Evolutionary conservation across 2,329 filamentous ascomycete genomes (phyloP).

Genomic region (Xylariaceae sp.): DNA sequence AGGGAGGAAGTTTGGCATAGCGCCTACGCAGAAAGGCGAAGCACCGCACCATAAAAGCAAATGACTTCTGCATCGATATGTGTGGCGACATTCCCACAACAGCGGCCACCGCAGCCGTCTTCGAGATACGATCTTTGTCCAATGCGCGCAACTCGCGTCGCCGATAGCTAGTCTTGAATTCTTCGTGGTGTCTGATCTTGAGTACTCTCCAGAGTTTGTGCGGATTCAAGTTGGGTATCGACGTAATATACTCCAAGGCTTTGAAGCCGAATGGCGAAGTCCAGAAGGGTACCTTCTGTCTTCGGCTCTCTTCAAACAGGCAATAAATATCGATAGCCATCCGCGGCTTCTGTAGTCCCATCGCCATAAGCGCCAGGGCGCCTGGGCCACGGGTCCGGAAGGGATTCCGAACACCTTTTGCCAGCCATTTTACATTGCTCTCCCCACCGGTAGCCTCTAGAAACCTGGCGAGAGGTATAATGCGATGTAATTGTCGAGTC

Average conservation of each 20-base stretch:
- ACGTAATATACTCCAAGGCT: constrained; percentile 20
- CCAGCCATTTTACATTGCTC: constrained; percentile 21
- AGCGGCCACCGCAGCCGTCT: constrained; percentile 16
- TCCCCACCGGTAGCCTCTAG: constrained; percentile 26
- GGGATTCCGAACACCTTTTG: constrained; percentile 13
- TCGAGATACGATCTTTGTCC: constrained; percentile 6
- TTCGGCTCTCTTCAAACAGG: constrained; percentile 16
- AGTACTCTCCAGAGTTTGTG: constrained; percentile 18
- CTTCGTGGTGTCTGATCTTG: constrained; percentile 4
- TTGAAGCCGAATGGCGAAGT: constrained; percentile 19
- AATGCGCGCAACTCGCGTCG: neutral
- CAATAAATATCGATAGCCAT: constrained; percentile 26
- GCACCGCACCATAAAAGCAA: constrained; percentile 33
- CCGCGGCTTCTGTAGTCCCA: constrained; percentile 21
- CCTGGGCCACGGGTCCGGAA: constrained; percentile 11
- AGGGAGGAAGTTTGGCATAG: constrained; percentile 21
- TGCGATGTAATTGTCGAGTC: constrained; percentile 19
- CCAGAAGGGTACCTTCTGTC: constrained; percentile 20
- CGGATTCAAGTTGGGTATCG: constrained; percentile 14
- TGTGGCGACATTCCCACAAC: constrained; percentile 22
- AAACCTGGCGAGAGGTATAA: constrained; percentile 21
- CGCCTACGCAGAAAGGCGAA: constrained; percentile 28
- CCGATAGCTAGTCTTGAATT: neutral
- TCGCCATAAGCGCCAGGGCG: constrained; percentile 22
- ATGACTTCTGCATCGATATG: constrained; percentile 21